phyloP scores from a whole-genome alignment of 495 filamentous ascomycete species.

The Margaritispora aquatica region DNA sequence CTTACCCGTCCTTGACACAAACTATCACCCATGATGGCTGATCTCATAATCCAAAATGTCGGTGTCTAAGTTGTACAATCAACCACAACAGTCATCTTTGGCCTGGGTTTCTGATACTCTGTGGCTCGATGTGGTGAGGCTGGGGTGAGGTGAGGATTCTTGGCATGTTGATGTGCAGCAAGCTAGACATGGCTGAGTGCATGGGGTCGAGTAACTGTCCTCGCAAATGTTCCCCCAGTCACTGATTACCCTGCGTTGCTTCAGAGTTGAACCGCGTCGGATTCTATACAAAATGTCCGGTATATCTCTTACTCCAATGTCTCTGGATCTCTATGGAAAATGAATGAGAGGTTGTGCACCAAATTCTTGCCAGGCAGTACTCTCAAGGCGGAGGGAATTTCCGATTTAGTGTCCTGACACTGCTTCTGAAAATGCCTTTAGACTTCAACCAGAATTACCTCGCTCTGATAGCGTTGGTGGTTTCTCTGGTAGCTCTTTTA shows the following conservation, averaged over 20 bases:
- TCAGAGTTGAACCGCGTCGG: background rate
- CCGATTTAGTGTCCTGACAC: background rate
- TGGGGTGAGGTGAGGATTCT: background rate
- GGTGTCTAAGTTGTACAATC: too few species aligned
- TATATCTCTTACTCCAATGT: background rate
- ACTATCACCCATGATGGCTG: too few species aligned
- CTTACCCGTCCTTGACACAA: too few species aligned
- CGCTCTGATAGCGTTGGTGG: constrained; percentile 17
- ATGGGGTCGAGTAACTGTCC: background rate
- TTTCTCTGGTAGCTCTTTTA: constrained; percentile 20
- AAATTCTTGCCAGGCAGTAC: background rate
- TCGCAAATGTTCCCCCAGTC: background rate
- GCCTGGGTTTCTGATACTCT: too few species aligned
- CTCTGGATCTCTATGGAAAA: background rate
- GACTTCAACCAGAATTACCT: constrained; percentile 21
- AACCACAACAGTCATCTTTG: too few species aligned
- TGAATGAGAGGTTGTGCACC: background rate
- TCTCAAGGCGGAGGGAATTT: background rate
- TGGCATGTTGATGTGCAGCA: too few species aligned
- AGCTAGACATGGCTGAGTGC: background rate
- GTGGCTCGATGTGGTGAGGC: background rate
- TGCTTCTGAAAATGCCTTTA: background rate
- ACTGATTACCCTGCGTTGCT: background rate
- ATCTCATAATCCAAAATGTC: too few species aligned
- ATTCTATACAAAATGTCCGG: background rate